Conservation (phyloP, 1,139 yeast species). For the Casaregolazyma lundiana region DNA sequence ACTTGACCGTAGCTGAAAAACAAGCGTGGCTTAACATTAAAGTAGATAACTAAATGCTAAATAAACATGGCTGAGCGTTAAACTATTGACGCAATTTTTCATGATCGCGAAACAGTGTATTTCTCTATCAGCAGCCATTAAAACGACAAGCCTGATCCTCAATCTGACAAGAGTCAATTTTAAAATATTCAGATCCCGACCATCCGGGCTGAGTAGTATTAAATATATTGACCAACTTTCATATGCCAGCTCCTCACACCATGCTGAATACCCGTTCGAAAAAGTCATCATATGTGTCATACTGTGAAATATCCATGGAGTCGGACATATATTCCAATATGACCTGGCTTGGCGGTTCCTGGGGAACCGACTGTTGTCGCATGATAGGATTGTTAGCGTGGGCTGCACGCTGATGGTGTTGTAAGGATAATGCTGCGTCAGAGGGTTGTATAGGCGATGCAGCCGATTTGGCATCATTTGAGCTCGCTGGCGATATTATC, state of each 20-base stretch:
- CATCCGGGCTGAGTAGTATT: too few species aligned
- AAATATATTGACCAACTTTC: too few species aligned
- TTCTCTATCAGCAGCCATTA: too few species aligned
- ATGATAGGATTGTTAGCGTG: neutral
- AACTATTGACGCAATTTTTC: too few species aligned
- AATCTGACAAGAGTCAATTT: too few species aligned
- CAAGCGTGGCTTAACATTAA: too few species aligned
- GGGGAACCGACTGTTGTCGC: neutral
- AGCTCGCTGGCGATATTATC: neutral
- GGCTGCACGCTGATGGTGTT: neutral
- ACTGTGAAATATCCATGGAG: conserved; percentile 18
- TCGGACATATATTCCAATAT: conserved; percentile 5
- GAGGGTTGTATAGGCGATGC: neutral
- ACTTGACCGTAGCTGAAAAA: too few species aligned
- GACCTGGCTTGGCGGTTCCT: conserved; percentile 3
- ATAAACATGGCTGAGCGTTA: too few species aligned
- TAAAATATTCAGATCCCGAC: too few species aligned
- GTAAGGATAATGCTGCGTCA: neutral
- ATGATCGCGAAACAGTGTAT: too few species aligned
- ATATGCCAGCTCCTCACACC: conserved; percentile 3
- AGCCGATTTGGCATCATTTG: conserved; percentile 1
- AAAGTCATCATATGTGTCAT: conserved; percentile 20
- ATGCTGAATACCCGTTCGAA: conserved; percentile 18
- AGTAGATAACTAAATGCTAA: neutral
- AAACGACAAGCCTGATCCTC: too few species aligned